phyloP scores from a whole-genome alignment of 768 basidiomycete species.

The Hygrocybe punicea region DNA sequence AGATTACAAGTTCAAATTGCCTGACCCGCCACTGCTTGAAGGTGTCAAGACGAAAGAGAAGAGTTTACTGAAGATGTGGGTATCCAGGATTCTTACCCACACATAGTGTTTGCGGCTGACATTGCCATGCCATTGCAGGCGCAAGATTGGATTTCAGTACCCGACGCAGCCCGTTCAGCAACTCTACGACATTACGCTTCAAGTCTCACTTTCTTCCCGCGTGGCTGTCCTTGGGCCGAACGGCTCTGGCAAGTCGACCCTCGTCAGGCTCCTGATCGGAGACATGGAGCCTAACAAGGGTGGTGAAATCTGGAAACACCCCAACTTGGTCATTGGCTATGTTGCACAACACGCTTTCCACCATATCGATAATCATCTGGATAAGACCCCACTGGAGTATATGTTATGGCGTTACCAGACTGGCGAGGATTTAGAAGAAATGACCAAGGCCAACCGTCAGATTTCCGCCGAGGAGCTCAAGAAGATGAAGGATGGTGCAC shows the following conservation, averaged over 20 bases:
- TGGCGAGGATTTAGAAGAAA: conserved; percentile 96
- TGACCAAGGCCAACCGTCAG: conserved; percentile 85
- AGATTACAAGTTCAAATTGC: conserved; percentile 98
- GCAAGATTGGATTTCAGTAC: conserved; percentile 97
- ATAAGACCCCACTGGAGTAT: conserved; percentile 98
- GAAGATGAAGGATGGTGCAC: conserved; percentile 96
- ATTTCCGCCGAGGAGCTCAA: conserved; percentile 82
- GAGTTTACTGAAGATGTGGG: conserved; percentile 85
- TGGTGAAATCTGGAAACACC: conserved; percentile 98
- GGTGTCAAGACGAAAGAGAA: conserved; percentile 99
- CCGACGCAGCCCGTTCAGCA: conserved; percentile 82
- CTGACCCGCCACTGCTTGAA: conserved; percentile 93
- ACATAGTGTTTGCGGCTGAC: conserved; percentile 1
- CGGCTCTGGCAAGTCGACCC: conserved; percentile 97
- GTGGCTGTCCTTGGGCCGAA: conserved; percentile 98
- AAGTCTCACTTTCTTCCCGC: conserved; percentile 97
- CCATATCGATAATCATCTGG: conserved; percentile 97
- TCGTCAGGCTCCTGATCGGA: conserved; percentile 95
- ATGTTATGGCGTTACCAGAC: conserved; percentile 99
- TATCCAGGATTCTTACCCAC: neutral
- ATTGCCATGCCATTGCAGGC: conserved; percentile 32
- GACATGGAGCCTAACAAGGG: conserved; percentile 96
- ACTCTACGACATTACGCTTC: conserved; percentile 90
- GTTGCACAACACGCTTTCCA: conserved; percentile 99
- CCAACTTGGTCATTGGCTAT: conserved; percentile 98